phyloP scores from a whole-genome alignment of 371 early-diverging fungal species.

The Polyrhizophydium stewartii region DNA sequence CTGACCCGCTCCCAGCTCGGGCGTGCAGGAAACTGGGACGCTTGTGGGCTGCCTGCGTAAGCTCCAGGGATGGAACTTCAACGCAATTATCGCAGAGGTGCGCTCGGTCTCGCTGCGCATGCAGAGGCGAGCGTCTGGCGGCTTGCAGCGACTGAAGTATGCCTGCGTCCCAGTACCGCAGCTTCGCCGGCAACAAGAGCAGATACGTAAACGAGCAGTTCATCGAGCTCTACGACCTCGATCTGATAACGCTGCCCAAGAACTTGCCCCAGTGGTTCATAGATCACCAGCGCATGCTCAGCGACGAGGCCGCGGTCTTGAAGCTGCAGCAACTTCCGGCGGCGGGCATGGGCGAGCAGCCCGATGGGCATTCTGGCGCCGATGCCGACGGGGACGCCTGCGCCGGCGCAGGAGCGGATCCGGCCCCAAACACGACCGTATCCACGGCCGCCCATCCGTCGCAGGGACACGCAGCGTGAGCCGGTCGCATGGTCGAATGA shows the following conservation, averaged over 20 bases:
- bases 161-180: constrained; percentile 61
- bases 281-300: constrained; percentile 42
- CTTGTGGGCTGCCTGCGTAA: constrained; percentile 91
- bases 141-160: neutral
- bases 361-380: too few species aligned
- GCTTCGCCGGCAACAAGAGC: constrained; percentile 82
- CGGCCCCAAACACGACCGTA: too few species aligned
- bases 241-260: constrained; percentile 79
- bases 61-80: constrained; percentile 93
- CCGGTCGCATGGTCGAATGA: too few species aligned
- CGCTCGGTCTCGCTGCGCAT: neutral
- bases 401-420: too few species aligned
- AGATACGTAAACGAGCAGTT: constrained; percentile 90
- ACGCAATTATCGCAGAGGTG: constrained; percentile 87
- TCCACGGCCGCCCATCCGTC: too few species aligned
- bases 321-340: too few species aligned
- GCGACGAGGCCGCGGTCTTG: neutral
- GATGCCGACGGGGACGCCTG: too few species aligned
- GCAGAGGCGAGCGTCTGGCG: neutral
- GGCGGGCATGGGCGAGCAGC: too few species aligned
- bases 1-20: constrained; percentile 39
- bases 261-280: constrained; percentile 76
- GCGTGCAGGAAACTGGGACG: constrained; percentile 72
- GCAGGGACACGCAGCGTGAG: too few species aligned
- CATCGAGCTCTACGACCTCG: constrained; percentile 91